These are phyloP conservation scores for Emmonsiellopsis sp. DNA, from an alignment of 2,329 filamentous ascomycete species.

Conservation along the genomic window DNA sequence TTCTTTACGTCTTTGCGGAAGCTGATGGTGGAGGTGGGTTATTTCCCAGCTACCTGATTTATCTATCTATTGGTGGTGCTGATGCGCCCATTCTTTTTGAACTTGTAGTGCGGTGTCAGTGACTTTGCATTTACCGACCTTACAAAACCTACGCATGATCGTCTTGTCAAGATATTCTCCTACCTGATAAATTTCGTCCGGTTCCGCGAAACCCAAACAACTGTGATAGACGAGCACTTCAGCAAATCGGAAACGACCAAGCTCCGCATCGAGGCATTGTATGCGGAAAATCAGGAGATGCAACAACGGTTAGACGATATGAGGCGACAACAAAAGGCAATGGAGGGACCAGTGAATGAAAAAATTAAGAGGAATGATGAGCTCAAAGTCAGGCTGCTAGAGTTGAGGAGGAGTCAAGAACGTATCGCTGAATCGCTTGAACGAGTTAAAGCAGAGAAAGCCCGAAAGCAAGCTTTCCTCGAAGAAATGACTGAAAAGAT, in stretches of 20 bases:
- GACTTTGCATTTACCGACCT: slow-evolving; percentile 93
- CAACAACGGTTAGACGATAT: slow-evolving; percentile 72
- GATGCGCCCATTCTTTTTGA: slow-evolving; percentile 1
- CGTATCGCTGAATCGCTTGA: slow-evolving; percentile 74
- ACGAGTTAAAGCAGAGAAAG: slow-evolving; percentile 70
- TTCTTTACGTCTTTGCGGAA: slow-evolving; percentile 80
- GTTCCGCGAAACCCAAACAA: slow-evolving; percentile 86
- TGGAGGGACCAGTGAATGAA: slow-evolving; percentile 72
- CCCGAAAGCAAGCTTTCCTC: slow-evolving; percentile 55
- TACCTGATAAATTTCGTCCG: slow-evolving; percentile 98
- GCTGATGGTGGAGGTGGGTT: slow-evolving; percentile 57
- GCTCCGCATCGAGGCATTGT: slow-evolving; percentile 74
- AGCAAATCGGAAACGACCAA: slow-evolving; percentile 84
- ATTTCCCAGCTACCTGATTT: background rate
- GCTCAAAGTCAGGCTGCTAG: slow-evolving; percentile 69
- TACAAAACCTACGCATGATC: slow-evolving; percentile 80
- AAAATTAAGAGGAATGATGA: slow-evolving; percentile 82
- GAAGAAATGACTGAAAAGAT: slow-evolving; percentile 42
- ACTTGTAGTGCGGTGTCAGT: slow-evolving; percentile 65
- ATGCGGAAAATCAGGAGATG: slow-evolving; percentile 78
- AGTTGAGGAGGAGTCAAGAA: slow-evolving; percentile 73
- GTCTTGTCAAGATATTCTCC: slow-evolving; percentile 89
- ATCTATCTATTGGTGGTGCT: background rate
- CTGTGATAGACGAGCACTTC: slow-evolving; percentile 84
- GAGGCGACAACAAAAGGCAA: slow-evolving; percentile 65